Evolutionary conservation across 768 basidiomycete genomes (phyloP).

Genomic region (Termitomyces sp.): DNA sequence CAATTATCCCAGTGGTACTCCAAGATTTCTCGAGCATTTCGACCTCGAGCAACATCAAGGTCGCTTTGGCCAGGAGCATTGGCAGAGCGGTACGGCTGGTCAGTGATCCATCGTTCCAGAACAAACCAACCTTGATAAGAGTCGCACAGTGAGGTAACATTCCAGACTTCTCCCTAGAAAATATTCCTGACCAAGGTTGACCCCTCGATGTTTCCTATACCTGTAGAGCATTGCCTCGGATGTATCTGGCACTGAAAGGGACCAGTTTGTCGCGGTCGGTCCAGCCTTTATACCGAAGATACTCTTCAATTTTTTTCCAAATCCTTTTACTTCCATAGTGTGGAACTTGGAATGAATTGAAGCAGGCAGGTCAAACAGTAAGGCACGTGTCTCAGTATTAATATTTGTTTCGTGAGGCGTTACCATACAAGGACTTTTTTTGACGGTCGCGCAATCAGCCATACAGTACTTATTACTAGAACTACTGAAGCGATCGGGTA

Average conservation of each 20-base stretch:
- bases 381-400: not conserved
- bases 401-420: not conserved
- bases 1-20: constrained; percentile 75
- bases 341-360: not conserved
- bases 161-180: not conserved
- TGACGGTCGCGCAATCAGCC: no score
- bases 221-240: constrained; percentile 25
- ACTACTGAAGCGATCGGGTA: no score
- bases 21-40: constrained; percentile 36
- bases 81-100: constrained; percentile 50
- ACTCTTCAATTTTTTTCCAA: constrained; percentile 1
- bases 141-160: not conserved
- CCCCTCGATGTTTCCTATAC: constrained; percentile 72
- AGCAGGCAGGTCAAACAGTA: not conserved
- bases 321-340: not conserved
- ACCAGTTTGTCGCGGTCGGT: not conserved
- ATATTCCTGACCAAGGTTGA: constrained; percentile 62
- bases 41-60: constrained; percentile 60
- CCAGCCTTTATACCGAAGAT: not conserved
- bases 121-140: constrained; percentile 64
- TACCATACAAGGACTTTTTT: not conserved
- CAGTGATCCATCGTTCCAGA: constrained; percentile 71
- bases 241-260: not conserved
- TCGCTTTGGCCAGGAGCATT: constrained; percentile 55
- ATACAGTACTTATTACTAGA: no score